Evolutionary conservation across 129 eudicot species (phyloP).

Genomic region (Saposhnikovia divaricata): DNA sequence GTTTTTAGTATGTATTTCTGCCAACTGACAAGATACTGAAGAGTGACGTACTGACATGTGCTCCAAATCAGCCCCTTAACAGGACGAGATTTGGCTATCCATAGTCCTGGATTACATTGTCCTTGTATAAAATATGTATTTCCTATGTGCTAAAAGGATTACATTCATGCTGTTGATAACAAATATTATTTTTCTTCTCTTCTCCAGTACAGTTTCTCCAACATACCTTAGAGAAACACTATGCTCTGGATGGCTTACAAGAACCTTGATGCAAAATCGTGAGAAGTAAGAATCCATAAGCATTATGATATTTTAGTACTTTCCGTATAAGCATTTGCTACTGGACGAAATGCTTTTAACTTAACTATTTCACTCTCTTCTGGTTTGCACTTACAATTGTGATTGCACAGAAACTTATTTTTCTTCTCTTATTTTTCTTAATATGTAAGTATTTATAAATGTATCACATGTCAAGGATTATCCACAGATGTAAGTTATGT

Average conservation of each 20-base stretch:
- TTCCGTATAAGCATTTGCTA: neutral
- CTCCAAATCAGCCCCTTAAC: neutral
- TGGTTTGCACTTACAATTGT: neutral
- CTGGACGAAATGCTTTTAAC: neutral
- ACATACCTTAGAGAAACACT: constrained; percentile 80
- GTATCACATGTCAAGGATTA: neutral
- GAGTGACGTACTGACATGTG: constrained; percentile 1
- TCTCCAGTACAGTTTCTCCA: constrained; percentile 86
- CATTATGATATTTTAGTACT: neutral
- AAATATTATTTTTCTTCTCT: constrained; percentile 18
- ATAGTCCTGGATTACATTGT: neutral
- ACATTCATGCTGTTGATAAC: neutral
- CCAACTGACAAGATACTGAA: neutral
- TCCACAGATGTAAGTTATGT: neutral
- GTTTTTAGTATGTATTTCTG: neutral
- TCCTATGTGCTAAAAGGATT: neutral
- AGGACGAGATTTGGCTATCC: neutral
- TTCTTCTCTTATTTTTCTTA: neutral
- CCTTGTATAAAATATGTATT: neutral
- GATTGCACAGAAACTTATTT: neutral
- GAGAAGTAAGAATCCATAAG: constrained; percentile 48
- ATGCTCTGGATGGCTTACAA: constrained; percentile 83
- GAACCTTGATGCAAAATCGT: constrained; percentile 51
- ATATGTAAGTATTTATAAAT: neutral
- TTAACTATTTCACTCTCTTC: neutral